These are phyloP conservation scores for Limtongia smithiae DNA, from an alignment of 805 yeast species.

Conservation along the genomic window DNA sequence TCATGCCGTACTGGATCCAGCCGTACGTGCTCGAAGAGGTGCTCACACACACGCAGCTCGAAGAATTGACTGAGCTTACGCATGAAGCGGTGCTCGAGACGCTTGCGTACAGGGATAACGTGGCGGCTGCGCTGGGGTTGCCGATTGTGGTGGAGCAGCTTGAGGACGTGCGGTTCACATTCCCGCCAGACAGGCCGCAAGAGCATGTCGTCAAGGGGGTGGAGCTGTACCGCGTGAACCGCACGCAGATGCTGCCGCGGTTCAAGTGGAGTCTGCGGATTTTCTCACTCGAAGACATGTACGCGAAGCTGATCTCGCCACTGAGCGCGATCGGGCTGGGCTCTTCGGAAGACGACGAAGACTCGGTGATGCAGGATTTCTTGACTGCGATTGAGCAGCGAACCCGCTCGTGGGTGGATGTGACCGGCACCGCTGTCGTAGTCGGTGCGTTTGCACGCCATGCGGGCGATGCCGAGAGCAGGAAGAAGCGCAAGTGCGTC, in stretches of 20 bases:
- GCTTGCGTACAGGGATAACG: conserved; percentile 19
- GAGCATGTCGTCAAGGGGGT: conserved; percentile 23
- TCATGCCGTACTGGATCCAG: conserved; percentile 22
- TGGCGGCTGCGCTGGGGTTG: conserved; percentile 18
- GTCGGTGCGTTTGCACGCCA: conserved; percentile 10
- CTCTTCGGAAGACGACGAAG: conserved; percentile 1
- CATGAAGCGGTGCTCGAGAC: conserved; percentile 20
- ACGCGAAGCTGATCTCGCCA: conserved; percentile 10
- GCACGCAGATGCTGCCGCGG: conserved; percentile 5
- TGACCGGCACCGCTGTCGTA: conserved; percentile 16
- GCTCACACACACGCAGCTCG: conserved; percentile 8
- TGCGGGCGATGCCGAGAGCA: background rate
- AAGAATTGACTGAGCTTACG: conserved; percentile 7
- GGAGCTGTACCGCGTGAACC: conserved; percentile 7
- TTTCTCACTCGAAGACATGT: conserved; percentile 10
- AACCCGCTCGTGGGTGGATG: conserved; percentile 14
- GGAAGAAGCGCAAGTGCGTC: conserved; percentile 3
- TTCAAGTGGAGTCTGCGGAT: conserved; percentile 11
- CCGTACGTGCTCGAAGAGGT: conserved; percentile 23
- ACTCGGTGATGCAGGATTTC: conserved; percentile 8
- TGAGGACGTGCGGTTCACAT: conserved; percentile 10
- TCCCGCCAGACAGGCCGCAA: conserved; percentile 19
- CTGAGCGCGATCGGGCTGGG: conserved; percentile 12
- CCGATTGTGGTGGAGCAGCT: conserved; percentile 20
- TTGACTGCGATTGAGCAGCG: conserved; percentile 6